Evolutionary conservation across 1,139 yeast genomes (phyloP).

Genomic region (Keqinozyma sinolaborantium): DNA sequence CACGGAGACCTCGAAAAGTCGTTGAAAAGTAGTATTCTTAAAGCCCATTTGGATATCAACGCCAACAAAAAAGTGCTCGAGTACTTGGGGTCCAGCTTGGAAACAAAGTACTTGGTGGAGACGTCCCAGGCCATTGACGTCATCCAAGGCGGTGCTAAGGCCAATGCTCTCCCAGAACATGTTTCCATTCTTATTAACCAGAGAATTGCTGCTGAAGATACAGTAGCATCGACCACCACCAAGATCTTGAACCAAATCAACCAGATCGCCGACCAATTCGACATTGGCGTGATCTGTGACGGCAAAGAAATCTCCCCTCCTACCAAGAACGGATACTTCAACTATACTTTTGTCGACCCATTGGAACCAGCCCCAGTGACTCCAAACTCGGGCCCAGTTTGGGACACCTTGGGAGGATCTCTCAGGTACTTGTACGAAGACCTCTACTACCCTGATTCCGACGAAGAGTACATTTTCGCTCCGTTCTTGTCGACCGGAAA

Average conservation of each 20-base stretch:
- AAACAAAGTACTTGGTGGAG: slow-evolving; percentile 42
- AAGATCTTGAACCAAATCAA: slow-evolving; percentile 32
- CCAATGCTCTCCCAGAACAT: slow-evolving; percentile 72
- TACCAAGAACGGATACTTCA: slow-evolving; percentile 43
- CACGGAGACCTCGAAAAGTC: slow-evolving; percentile 26
- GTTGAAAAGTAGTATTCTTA: slow-evolving; percentile 34
- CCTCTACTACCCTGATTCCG: slow-evolving; percentile 25
- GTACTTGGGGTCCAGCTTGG: slow-evolving; percentile 17
- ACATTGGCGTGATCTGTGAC: slow-evolving; percentile 41
- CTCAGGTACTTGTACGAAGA: slow-evolving; percentile 55
- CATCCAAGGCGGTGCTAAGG: slow-evolving; percentile 64
- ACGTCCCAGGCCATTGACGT: slow-evolving; percentile 70
- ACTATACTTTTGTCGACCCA: slow-evolving; percentile 28
- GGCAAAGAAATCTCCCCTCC: slow-evolving; percentile 25
- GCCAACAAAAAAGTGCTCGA: slow-evolving; percentile 41
- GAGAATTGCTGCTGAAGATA: slow-evolving; percentile 52
- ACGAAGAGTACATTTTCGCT: slow-evolving; percentile 26
- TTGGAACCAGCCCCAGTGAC: slow-evolving; percentile 62
- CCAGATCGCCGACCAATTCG: slow-evolving; percentile 39
- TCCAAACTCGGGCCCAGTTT: slow-evolving; percentile 41
- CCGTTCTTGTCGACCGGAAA: slow-evolving; percentile 35
- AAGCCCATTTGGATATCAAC: slow-evolving; percentile 32
- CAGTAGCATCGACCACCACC: slow-evolving; percentile 33
- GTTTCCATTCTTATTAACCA: slow-evolving; percentile 55
- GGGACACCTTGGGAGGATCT: slow-evolving; percentile 54